Base-by-base conservation (phyloP, 768 basidiomycete species). In the Leccinellum luteum region DNA sequence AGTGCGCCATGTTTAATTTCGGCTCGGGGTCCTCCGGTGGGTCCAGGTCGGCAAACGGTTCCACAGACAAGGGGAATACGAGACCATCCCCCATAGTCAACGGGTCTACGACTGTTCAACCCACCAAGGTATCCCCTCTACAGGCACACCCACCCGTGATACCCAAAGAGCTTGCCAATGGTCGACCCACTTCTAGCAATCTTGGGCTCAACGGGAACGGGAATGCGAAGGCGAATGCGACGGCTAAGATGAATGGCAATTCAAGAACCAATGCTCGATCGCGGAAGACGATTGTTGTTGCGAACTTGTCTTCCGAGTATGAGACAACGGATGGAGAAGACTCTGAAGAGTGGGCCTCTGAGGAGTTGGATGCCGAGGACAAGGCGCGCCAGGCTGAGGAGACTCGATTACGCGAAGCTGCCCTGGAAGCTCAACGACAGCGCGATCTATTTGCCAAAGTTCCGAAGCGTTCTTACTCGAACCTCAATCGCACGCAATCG, bases 361-460 rank as follows among this genome's bases (percentile, higher is more conserved):
- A 85, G 56, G 85, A 81, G 15, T 66, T 78, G 66, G 75, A 76
- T 7, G 47, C 53, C 23, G 75, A 72, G 25, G 78, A 75, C 54
- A 73, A 72, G 35, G 57, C 62, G 17, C 67, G 66, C 17, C 64
- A 75, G 58, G 66, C 66, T 31, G 70, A 74, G 54, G 65, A 73
- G 56, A 62, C 52, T 4, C 71, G 72, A 14, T 62, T 81, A 17
- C 76, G 70, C 6, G 79, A 83, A 52, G 89, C 87, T 6, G 86
- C 83, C 0, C 64, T 81, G 57, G 86, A 89, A 66, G 84, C 77
- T 1, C 81, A 83, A 64, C 80, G 83, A 17, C 81, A 87, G 62
- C 80, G 81, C 28, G 87, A 92, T 14, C 76, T 92, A 77, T 83
- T 83, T 54, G 79, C 81, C 59, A 91, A 92, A 72, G 78, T 85